These are phyloP conservation scores for Gamarada debralockiae DNA, from an alignment of 495 filamentous ascomycete species.

Conservation along the genomic window DNA sequence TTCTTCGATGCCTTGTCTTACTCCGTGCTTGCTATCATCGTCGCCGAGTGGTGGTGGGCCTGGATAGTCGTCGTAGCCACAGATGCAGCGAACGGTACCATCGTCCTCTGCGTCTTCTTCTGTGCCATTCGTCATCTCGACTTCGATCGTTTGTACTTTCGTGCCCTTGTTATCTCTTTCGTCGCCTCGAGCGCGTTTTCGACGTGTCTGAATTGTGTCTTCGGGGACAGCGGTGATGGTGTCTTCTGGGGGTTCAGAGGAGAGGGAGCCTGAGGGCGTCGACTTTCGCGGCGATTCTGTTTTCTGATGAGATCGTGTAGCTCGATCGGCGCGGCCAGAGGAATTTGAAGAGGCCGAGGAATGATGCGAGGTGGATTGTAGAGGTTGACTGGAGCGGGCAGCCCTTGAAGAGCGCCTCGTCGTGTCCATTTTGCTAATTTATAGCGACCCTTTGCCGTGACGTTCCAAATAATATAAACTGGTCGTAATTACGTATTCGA, in stretches of 20 bases:
- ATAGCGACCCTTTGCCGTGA: not conserved
- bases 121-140: conserved; percentile 46
- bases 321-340: conserved; percentile 61
- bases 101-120: conserved; percentile 81
- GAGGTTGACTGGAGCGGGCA: conserved; percentile 68
- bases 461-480: not conserved
- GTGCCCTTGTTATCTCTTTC: conserved; percentile 48
- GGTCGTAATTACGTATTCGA: not conserved
- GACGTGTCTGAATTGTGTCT: conserved; percentile 67
- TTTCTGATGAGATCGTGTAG: conserved; percentile 67
- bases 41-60: conserved; percentile 69
- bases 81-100: conserved; percentile 91
- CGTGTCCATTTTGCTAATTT: conserved; percentile 32
- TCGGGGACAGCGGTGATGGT: conserved; percentile 46
- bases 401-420: conserved; percentile 91
- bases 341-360: conserved; percentile 72
- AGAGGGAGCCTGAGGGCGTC: conserved; percentile 63
- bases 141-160: conserved; percentile 46
- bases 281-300: conserved; percentile 69
- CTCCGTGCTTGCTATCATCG: conserved; percentile 49
- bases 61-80: conserved; percentile 90
- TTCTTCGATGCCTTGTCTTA: conserved; percentile 46
- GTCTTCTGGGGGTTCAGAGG: conserved; percentile 79
- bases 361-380: conserved; percentile 61
- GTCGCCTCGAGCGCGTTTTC: conserved; percentile 64